Evolutionary conservation across 2,329 filamentous ascomycete genomes (phyloP), one percentile per base, ranked within the genome.

Genomic region (Paecilomyces formosus): DNA sequence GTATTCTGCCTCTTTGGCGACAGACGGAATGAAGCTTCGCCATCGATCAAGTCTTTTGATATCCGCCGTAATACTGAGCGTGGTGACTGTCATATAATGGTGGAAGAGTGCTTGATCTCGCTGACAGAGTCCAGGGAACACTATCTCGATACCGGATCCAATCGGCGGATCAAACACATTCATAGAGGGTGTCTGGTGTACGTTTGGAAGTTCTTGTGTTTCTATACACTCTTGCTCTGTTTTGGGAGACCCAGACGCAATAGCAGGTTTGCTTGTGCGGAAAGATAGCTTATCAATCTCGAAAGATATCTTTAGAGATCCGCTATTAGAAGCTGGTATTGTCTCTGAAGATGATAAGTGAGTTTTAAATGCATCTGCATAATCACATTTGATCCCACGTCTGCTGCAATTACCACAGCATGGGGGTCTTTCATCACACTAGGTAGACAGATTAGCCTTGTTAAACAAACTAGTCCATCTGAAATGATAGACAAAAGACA

Each of bases 381-480:
- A 57, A 50, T 59, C 57, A 22, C 57, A 59, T 59, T 59, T 57
- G 45, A 59, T 22, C 6, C 55, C 55, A 33, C 57, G 55, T 31
- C 28, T 56, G 31, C 53, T 53, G 28, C 57, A 59, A 35, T 56
- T 59, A 55, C 57, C 53, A 54, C 57, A 59, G 45, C 51, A 26
- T n/a, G 57, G 57, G n/a, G 57, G 55, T 26, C 30, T 59, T 26
- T 59, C 57, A 22, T 59, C 57, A 33, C 57, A 59, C 57, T 59
- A 50, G 31, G 21, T 13, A 58, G 51, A 56, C 15, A 33, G n/a
- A 39, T 55, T 45, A 54, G 55, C 54, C 53, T 15, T 53, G 21
- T 28, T 21, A 15, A 53, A 22, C n/a, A 22, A 45, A 21, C 3
- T 2, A 18, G 8, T 39, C 5, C 39, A 7, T 8, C 39, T 15